Conservation (phyloP, 2,329 filamentous ascomycete species). For the Aspergillus viridinutans region DNA sequence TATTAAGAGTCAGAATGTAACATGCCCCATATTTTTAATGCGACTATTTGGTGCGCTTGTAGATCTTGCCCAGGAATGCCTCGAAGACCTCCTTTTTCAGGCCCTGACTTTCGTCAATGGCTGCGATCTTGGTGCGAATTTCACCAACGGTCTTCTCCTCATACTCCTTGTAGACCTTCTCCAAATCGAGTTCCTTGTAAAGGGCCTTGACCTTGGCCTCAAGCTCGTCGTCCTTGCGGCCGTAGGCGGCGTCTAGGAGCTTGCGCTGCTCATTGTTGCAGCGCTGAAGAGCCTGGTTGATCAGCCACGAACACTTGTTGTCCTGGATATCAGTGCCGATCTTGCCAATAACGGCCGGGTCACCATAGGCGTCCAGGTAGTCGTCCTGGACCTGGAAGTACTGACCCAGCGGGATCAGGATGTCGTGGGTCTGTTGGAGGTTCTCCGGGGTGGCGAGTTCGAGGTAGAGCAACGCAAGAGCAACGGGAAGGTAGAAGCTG, state of each 20-base stretch:
- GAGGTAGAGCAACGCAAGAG: conserved; percentile 80
- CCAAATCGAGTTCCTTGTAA: conserved; percentile 78
- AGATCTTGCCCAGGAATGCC: conserved; percentile 90
- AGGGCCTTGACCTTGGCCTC: conserved; percentile 86
- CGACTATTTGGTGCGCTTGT: conserved; percentile 88
- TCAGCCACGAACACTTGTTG: conserved; percentile 98
- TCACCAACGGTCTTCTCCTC: conserved; percentile 84
- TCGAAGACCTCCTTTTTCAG: conserved; percentile 89
- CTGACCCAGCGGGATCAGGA: conserved; percentile 94
- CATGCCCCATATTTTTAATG: not conserved
- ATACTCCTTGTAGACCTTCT: conserved; percentile 79
- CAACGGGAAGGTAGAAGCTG: conserved; percentile 96
- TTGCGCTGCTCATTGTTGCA: conserved; percentile 80
- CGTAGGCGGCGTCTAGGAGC: conserved; percentile 88
- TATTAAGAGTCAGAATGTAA: not conserved
- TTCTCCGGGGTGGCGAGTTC: conserved; percentile 82
- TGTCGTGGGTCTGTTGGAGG: conserved; percentile 81
- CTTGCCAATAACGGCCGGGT: conserved; percentile 91
- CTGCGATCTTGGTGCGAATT: conserved; percentile 68
- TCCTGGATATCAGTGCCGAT: conserved; percentile 98
- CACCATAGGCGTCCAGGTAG: conserved; percentile 96
- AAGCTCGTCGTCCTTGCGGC: conserved; percentile 76
- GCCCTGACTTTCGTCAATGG: conserved; percentile 80
- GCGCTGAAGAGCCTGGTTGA: conserved; percentile 86
- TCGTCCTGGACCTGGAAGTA: conserved; percentile 99